Evolutionary conservation across 208 protist species (phyloP), one percentile per base, ranked within the genome.

Genomic region (Trypanosoma melophagium): DNA sequence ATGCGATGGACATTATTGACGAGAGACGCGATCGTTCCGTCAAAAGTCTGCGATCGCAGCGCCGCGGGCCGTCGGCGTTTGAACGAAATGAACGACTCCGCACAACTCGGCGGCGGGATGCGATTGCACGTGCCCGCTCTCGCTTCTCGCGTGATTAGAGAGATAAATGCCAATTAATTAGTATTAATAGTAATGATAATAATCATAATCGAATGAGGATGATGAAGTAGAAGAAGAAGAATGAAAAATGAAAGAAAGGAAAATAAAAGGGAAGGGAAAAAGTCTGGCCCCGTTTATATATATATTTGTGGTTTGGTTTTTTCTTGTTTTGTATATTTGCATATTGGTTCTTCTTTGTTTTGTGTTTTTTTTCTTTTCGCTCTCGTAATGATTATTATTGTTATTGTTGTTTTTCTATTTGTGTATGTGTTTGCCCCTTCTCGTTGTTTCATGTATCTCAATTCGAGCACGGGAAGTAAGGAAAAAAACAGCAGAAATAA

Each of bases 11-110:
- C 56, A 49, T 60, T 3, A 60, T 60, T 54, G 76, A 74, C 22
- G 66, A 69, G 12, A 60, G 74, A 31, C 71, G 72, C 59, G 49
- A 60, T 25, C 80, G 81, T 58, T 82, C 84, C 24, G 83, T 62
- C 24, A 91, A 95, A 75, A 71, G 77, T 13, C 14, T 31, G 25
- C 50, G n/a, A n/a, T 35, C 60, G 7, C 62, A 66, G 31, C 84
- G 81, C 44, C 58, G 61, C 17, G 74, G 81, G 40, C 67, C 78
- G 19, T 69, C 73, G 0, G 81, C 64, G 49, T 57, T 66, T 42
- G 86, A 92, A 45, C 85, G 86, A 62, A 92, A 92, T 60, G 87
- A 96, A 28, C 79, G 83, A 25, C 57, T 73, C 40, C 83, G 87
- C 24, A 28, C 50, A 52, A 21, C 50, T 44, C 71, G 81, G 42